Evolutionary conservation across 2,329 filamentous ascomycete genomes (phyloP), one percentile per base, ranked within the genome.

Genomic region (Ophiocordyceps polyrhachis-furcata): DNA sequence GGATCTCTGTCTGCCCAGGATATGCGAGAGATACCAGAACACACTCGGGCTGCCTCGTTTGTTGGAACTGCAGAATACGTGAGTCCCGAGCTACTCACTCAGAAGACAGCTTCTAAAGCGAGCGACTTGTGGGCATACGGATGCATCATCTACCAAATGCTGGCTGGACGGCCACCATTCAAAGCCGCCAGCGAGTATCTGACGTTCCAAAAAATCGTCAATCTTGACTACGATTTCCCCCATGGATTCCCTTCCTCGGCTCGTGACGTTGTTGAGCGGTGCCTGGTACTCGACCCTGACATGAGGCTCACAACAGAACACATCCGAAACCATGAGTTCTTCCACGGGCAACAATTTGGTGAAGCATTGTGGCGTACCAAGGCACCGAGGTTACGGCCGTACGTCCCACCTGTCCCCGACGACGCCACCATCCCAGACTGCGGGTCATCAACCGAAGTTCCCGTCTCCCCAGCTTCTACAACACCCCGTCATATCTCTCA

Each of bases 91-190:
- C 71, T 98, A n/a, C 69, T 98, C 45, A 94, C 85, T 28, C 87
- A 94, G 57, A 96, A 96, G 66, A 93, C 84, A 55, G 91, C 89
- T 19, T 95, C 89, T 68, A 98, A 96, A 65, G 85, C 89, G 40
- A 96, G 91, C 61, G 91, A 98, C 63, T 64, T 98, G 43, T 98
- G 91, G 91, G 91, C 91, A 2, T 98, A 93, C 66, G 91, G 91
- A 11, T 98, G 91, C 65, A 98, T 98, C 53, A 79, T 98, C 50
- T 98, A 93, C 60, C 91, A 98, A 61, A 73, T 98, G 23, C 69
- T 98, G 31, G 83, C 84, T n/a, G 91, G 91, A n/a, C 73, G 91
- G 48, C 91, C 91, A 6, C 91, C 91, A 0, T 98, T 98, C 69
- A 98, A 98, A 61, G 91, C 83, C 38, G 83, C 74, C 14, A 95